These are phyloP conservation scores for Collybia nuda DNA, from an alignment of 768 basidiomycete species.

Conservation along the genomic window DNA sequence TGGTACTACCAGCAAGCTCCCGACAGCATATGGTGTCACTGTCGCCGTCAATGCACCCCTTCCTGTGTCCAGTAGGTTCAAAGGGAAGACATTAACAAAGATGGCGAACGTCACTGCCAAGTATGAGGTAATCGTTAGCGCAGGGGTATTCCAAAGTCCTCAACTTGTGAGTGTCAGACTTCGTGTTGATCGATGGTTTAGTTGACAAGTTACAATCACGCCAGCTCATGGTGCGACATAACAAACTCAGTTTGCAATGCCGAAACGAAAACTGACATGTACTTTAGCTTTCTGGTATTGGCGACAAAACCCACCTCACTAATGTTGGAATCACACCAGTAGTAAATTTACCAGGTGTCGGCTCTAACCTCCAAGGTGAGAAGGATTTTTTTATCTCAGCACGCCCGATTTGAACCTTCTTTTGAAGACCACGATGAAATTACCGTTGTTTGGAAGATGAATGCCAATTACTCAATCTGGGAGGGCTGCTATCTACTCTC, in stretches of 20 bases:
- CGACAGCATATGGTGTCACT: slow-evolving; percentile 24
- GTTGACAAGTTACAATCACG: background rate
- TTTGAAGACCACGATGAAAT: slow-evolving; percentile 30
- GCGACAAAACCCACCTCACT: slow-evolving; percentile 22
- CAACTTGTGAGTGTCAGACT: slow-evolving; percentile 18
- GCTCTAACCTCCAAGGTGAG: slow-evolving; percentile 34
- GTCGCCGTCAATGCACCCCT: slow-evolving; percentile 21
- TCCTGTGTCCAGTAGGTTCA: slow-evolving; percentile 25
- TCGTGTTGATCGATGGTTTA: background rate
- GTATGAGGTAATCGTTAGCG: slow-evolving; percentile 27
- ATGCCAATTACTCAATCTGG: slow-evolving; percentile 24
- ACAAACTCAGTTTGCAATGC: background rate
- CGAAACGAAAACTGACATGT: background rate
- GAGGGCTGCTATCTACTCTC: slow-evolving; percentile 24
- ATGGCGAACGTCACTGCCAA: slow-evolving; percentile 18
- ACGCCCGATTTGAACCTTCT: background rate
- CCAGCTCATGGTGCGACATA: slow-evolving; percentile 18
- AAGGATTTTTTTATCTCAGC: background rate
- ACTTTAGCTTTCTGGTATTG: slow-evolving; percentile 32
- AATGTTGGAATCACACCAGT: slow-evolving; percentile 23
- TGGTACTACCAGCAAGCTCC: slow-evolving; percentile 1
- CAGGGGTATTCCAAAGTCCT: slow-evolving; percentile 26
- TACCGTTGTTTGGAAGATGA: slow-evolving; percentile 25
- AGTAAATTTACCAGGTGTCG: slow-evolving; percentile 33
- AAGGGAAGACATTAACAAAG: slow-evolving; percentile 16